Percentiles rank a stretch among this genome's conserved stretches.
Evolutionary conservation across 2,329 filamentous ascomycete genomes (phyloP).

Genomic region (Aplosporella prunicola): DNA sequence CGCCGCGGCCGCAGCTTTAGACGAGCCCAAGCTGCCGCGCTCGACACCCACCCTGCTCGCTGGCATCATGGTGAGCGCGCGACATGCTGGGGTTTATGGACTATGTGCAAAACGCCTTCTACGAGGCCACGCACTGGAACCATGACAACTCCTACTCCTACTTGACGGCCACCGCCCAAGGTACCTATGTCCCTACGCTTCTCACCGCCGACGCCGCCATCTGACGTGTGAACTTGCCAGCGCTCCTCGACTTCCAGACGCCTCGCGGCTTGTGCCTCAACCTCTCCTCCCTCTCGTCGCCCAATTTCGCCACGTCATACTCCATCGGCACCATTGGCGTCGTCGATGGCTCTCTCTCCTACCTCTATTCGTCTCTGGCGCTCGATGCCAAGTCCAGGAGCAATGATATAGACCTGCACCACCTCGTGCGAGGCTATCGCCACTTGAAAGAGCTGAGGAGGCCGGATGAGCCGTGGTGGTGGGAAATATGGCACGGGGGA

Average conservation of each 20-base stretch:
- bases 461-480: conserved; percentile 42
- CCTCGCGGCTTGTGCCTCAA: conserved; percentile 77
- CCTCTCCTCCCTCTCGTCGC: conserved; percentile 81
- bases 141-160: conserved; percentile 85
- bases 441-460: conserved; percentile 59
- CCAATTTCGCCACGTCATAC: conserved; percentile 91
- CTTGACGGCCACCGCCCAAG: conserved; percentile 73
- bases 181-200: conserved; percentile 35
- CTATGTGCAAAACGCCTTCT: conserved; percentile 87
- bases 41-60: background rate
- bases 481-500: conserved; percentile 46
- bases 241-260: conserved; percentile 79
- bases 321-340: conserved; percentile 80
- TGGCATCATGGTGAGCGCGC: conserved; percentile 8
- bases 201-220: conserved; percentile 1
- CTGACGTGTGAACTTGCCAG: conserved; percentile 33
- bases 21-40: background rate
- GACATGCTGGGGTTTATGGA: conserved; percentile 94
- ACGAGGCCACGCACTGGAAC: conserved; percentile 78
- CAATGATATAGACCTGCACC: conserved; percentile 63
- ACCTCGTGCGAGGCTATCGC: conserved; percentile 73
- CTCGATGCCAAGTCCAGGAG: conserved; percentile 61
- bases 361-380: conserved; percentile 83
- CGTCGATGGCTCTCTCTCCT: conserved; percentile 94
- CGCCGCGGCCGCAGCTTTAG: conserved; percentile 6